A percentile compares a stretch with the other conserved stretches of the same genome.
phyloP scores from a whole-genome alignment of 768 basidiomycete genomes.

The Kwoniella dejecticola region DNA sequence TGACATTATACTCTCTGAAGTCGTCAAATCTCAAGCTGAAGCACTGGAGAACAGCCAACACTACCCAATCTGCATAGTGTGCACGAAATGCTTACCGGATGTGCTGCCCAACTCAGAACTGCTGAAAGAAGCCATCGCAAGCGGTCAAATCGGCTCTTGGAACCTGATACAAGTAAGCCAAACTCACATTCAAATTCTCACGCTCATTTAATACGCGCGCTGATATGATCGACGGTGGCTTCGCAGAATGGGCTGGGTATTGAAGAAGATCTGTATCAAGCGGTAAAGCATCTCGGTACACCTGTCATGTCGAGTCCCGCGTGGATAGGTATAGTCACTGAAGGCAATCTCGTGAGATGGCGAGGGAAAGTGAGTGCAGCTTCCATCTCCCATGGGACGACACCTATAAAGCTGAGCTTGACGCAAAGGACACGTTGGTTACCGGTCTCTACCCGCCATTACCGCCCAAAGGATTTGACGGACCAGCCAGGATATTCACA shows the following conservation, averaged over 20 bases:
- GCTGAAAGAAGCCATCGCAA: constrained; percentile 57
- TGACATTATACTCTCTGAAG: constrained; percentile 39
- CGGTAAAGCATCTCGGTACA: constrained; percentile 45
- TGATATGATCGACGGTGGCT: constrained; percentile 37
- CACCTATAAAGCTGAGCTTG: background rate
- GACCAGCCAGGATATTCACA: constrained; percentile 20
- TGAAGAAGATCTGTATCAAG: constrained; percentile 67
- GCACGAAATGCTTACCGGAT: constrained; percentile 74
- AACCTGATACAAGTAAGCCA: constrained; percentile 61
- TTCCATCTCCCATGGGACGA: background rate
- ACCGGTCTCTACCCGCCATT: constrained; percentile 36
- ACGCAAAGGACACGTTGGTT: constrained; percentile 26
- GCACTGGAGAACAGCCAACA: constrained; percentile 62
- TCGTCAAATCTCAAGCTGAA: constrained; percentile 64
- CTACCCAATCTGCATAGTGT: constrained; percentile 69
- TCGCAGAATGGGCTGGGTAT: constrained; percentile 70
- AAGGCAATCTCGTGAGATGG: constrained; percentile 41
- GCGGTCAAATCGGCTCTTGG: constrained; percentile 60
- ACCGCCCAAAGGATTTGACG: constrained; percentile 6
- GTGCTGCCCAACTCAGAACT: constrained; percentile 63
- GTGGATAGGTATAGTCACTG: constrained; percentile 49
- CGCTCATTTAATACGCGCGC: constrained; percentile 9
- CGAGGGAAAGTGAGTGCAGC: constrained; percentile 24
- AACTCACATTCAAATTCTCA: constrained; percentile 54
- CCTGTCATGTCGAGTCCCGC: constrained; percentile 44